phyloP scores from a whole-genome alignment of 2,329 filamentous ascomycete genomes.

The Colletotrichum higginsianum region DNA sequence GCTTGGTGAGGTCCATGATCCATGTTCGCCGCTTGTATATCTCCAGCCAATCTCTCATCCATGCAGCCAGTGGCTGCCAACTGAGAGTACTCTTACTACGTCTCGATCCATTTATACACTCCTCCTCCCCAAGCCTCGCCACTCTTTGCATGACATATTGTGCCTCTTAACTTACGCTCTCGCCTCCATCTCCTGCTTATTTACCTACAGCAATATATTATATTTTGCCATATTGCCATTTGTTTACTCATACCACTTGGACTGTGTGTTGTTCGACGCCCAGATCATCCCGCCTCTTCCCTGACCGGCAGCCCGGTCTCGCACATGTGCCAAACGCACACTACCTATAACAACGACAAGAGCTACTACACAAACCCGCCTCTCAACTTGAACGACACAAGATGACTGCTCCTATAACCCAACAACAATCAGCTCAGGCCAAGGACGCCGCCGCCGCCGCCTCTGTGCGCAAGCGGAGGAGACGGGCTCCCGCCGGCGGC shows the following conservation, averaged over 20 bases:
- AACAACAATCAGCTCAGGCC: constrained; percentile 52
- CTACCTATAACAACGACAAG: too few species aligned
- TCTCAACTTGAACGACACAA: constrained; percentile 19
- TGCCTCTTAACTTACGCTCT: constrained; percentile 34
- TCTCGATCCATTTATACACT: constrained; percentile 43
- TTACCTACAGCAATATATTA: constrained; percentile 21
- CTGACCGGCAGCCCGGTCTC: constrained; percentile 22
- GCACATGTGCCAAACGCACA: constrained; percentile 31
- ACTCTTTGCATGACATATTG: constrained; percentile 22
- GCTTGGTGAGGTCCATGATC: constrained; percentile 37
- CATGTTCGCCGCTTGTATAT: constrained; percentile 41
- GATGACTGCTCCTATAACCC: constrained; percentile 43
- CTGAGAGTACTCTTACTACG: constrained; percentile 31
- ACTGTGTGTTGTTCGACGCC: constrained; percentile 18
- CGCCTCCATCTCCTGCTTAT: constrained; percentile 19
- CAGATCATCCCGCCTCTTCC: neutral
- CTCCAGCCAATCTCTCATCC: constrained; percentile 44
- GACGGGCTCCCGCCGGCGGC: constrained; percentile 89
- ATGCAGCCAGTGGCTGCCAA: constrained; percentile 39
- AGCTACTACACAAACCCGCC: constrained; percentile 2
- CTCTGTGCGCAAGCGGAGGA: constrained; percentile 79
- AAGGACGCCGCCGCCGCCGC: constrained; percentile 65
- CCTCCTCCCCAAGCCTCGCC: constrained; percentile 40
- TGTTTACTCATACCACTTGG: constrained; percentile 24
- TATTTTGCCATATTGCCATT: constrained; percentile 22